Evolutionary conservation across 495 filamentous ascomycete species (phyloP), one percentile per base, ranked within the genome.

Genomic region (Penicillium macrosclerotiorum): DNA sequence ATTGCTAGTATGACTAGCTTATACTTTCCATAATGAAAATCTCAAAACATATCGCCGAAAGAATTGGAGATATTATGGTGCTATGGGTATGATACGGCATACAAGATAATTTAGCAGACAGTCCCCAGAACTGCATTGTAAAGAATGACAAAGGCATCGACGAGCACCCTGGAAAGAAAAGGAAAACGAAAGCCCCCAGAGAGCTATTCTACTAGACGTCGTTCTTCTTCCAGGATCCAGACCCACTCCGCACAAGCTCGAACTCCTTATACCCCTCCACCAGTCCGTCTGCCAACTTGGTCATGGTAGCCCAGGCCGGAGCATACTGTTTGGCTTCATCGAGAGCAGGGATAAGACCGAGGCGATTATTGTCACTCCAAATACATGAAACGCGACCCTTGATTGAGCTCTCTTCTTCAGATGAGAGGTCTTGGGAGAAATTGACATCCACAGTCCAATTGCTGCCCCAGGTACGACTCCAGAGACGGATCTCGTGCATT

Each of bases 341-440:
- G 24, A 93, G 75, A 11, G 93, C 93, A 0, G 93, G 90, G 37
- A 98, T 92, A 6, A 74, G 67, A 3, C 83, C 85, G 8, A 62
- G 59, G 8, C 67, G 71, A 51, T 95, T 96, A 22, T 78, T 81
- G 69, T 97, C 93, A 53, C 83, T 88, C 93, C 93, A 98, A 12
- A 88, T 64, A 71, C 92, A 97, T 8, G 86, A 76, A 3, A 90
- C 81, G 34, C 71, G 74, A 0, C 90, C 91, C 47, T 80, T 77
- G 37, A 92, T 35, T 11, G 73, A 74, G n/a, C 49, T 52, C 4
- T 65, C 66, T 17, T 60, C 50, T 7, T 57, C 37, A 24, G 49
- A 45, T 14, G 49, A 45, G 20, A 53, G 41, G 3, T 63, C 58
- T 31, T 73, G 62, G 3, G 62, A 55, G 84, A 90, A 93, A 25